Evolutionary conservation across 495 filamentous ascomycete genomes (phyloP), one percentile per base, ranked within the genome.

Genomic region (Neurospora terricola): DNA sequence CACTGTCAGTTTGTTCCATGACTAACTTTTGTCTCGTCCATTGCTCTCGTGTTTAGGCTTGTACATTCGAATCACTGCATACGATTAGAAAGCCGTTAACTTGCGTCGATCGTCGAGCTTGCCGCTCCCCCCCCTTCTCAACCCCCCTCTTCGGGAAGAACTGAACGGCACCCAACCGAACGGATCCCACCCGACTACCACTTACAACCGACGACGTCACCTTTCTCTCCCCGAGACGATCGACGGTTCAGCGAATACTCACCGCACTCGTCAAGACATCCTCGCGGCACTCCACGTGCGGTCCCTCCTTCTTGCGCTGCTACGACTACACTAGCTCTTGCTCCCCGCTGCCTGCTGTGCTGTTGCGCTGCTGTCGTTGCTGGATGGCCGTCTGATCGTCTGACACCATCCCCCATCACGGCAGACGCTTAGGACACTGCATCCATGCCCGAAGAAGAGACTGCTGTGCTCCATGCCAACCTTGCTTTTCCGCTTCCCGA

Each of bases 401-500:
- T 42, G 23, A 21, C 36, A 42, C 69, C 43, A 69, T 72, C 72
- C 69, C 71, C 69, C 54, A 42, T 74, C 72, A 38, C 72, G 74
- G 75, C 75, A 73, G 74, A 74, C 74, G 70, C 74, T 71, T 74
- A 73, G 74, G 72, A 74, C 38, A 72, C 72, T 75, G 78, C 74
- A 78, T 79, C 77, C 76, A 81, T 81, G 80, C 78, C 77, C 73
- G 74, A 79, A 75, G 43, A 79, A 77, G 72, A 77, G 48, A 70
- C 73, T 78, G 74, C 72, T 75, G 73, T 75, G 72, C 72, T 73
- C 71, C 80, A 81, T 81, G 80, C 75, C 42, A 79, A 77, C 71
- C 71, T 71, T 77, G 72, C 75, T 75, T 73, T 68, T 62, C 38
- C 78, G 54, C 59, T 48, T 38, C 45, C 70, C 72, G 42, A 74